phyloP scores from a whole-genome alignment of 192 early-diverging fungal species.

The Kappamyces sp. region DNA sequence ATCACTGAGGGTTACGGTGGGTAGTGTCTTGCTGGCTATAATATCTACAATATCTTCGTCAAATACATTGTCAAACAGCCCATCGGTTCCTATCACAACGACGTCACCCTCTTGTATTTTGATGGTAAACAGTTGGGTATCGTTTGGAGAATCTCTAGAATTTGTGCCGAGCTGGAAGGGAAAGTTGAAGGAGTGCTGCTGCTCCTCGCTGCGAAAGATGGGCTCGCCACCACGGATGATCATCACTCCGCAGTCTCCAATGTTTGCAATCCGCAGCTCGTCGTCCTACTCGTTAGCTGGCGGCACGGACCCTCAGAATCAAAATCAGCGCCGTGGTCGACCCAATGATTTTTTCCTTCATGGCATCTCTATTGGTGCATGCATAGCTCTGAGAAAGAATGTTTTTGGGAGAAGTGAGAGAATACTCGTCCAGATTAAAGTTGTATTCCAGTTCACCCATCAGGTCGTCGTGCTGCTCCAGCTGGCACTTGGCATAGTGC shows the following conservation, averaged over 20 bases:
- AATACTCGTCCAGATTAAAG: conserved; percentile 64
- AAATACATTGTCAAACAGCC: conserved; percentile 96
- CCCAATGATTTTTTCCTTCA: conserved; percentile 71
- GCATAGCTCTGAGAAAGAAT: conserved; percentile 77
- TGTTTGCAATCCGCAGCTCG: conserved; percentile 87
- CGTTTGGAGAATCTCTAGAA: conserved; percentile 68
- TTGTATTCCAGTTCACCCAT: conserved; percentile 52
- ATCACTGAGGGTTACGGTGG: conserved; percentile 28
- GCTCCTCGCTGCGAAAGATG: conserved; percentile 93
- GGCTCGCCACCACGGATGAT: conserved; percentile 81
- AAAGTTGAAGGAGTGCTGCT: conserved; percentile 98
- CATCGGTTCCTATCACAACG: conserved; percentile 87
- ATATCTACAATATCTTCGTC: conserved; percentile 96
- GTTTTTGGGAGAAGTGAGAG: conserved; percentile 73
- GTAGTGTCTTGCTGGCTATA: conserved; percentile 30
- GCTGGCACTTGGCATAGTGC: conserved; percentile 80
- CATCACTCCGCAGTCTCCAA: conserved; percentile 91
- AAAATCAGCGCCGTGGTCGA: conserved; percentile 87
- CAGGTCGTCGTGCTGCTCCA: conserved; percentile 82
- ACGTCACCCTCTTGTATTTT: conserved; percentile 90
- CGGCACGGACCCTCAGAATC: conserved; percentile 54
- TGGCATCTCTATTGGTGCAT: conserved; percentile 64
- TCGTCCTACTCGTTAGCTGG: conserved; percentile 50
- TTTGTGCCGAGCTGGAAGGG: conserved; percentile 94
- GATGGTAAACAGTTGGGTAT: conserved; percentile 76